A percentile compares a stretch with the other conserved stretches of the same genome.
Conservation (phyloP, 768 basidiomycete genomes). For the Pleurotus ostreatus region DNA sequence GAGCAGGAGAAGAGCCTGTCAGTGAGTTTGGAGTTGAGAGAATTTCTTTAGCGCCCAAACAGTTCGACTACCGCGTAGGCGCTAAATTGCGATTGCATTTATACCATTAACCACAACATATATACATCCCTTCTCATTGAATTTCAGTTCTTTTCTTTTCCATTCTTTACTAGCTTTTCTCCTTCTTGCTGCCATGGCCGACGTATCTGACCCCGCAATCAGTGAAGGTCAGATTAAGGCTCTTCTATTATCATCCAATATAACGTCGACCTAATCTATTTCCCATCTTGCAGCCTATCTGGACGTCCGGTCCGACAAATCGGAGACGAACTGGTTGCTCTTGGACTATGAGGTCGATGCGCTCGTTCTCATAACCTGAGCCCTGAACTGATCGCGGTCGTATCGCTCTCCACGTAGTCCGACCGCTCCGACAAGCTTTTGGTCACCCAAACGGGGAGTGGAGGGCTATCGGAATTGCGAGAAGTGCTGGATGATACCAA, state of each 20-base stretch:
- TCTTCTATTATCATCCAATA: background rate
- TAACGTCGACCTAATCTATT: constrained; percentile 18
- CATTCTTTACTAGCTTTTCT: background rate
- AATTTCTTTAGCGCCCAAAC: no score
- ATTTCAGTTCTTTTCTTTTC: constrained; percentile 5
- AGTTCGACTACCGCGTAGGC: no score
- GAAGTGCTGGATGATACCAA: constrained; percentile 65
- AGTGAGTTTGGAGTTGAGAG: background rate
- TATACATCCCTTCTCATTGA: background rate
- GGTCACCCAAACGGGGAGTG: constrained; percentile 75
- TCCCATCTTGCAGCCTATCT: constrained; percentile 62
- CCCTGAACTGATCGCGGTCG: constrained; percentile 4
- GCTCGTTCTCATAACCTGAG: background rate
- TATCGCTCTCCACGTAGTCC: constrained; percentile 30
- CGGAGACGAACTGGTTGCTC: constrained; percentile 86
- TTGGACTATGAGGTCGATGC: constrained; percentile 72
- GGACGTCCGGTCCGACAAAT: constrained; percentile 82
- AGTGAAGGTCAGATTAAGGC: constrained; percentile 50
- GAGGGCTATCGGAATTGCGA: constrained; percentile 75
- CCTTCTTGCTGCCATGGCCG: constrained; percentile 52
- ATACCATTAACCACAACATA: background rate
- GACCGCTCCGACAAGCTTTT: constrained; percentile 79
- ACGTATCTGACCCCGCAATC: constrained; percentile 72
- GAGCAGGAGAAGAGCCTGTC: constrained; percentile 15
- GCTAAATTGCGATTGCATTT: no score